Conservation (phyloP, 148 eudicot genomes). For the Chenopodium formosanum region DNA sequence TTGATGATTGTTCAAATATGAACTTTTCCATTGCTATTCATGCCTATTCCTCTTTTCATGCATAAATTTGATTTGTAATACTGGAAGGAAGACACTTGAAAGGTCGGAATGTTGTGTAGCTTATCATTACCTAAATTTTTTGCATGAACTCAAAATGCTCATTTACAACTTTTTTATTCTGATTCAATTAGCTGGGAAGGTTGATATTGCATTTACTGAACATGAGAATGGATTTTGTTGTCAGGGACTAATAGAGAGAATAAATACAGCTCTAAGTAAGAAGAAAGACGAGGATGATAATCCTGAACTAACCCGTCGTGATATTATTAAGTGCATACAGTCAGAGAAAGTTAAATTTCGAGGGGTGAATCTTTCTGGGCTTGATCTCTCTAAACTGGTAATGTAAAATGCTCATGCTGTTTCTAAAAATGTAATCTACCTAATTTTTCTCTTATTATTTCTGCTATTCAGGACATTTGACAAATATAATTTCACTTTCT, state of each 20-base stretch:
- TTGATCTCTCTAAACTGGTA: slow-evolving; percentile 96
- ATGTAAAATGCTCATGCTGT: slow-evolving; percentile 11
- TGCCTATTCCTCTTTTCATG: background rate
- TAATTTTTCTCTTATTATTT: background rate
- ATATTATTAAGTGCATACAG: slow-evolving; percentile 89
- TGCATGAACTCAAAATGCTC: background rate
- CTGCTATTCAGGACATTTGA: background rate
- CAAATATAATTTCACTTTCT: background rate
- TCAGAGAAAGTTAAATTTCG: slow-evolving; percentile 82
- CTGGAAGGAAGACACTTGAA: background rate
- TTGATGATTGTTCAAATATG: background rate
- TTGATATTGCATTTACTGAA: slow-evolving; percentile 5
- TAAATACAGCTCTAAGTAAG: slow-evolving; percentile 52
- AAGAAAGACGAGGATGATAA: slow-evolving; percentile 67
- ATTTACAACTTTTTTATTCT: background rate
- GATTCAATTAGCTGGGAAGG: background rate
- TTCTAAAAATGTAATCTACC: background rate
- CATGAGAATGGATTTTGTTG: slow-evolving; percentile 11
- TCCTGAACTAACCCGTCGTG: slow-evolving; percentile 76
- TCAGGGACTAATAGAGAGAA: slow-evolving; percentile 73
- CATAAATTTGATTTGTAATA: background rate
- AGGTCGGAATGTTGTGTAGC: background rate
- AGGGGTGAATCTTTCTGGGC: slow-evolving; percentile 89
- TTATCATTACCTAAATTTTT: background rate
- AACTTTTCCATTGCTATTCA: background rate